phyloP scores from a whole-genome alignment of 1,284 basidiomycete species.

The Austroboletus novae-zelandiae region DNA sequence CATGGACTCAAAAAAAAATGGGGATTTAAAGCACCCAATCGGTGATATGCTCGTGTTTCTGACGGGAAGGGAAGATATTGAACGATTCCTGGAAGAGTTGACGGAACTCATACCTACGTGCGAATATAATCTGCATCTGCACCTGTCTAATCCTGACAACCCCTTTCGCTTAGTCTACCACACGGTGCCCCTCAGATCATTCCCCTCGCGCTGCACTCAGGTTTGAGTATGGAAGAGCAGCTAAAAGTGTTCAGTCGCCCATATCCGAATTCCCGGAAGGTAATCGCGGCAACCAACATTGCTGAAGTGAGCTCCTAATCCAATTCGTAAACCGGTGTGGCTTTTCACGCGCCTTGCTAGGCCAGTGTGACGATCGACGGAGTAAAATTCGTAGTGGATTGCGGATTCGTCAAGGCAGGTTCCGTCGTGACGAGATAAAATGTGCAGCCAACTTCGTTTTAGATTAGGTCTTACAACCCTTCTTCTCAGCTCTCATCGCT shows the following conservation, averaged over 20 bases:
- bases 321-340: neutral
- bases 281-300: conserved; percentile 93
- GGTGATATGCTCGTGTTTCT: conserved; percentile 95
- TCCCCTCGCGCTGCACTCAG: conserved; percentile 85
- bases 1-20: conserved; percentile 1
- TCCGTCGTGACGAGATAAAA: neutral
- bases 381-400: conserved; percentile 93
- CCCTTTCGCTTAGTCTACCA: conserved; percentile 53
- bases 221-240: conserved; percentile 85
- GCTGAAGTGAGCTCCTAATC: conserved; percentile 66
- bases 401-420: conserved; percentile 89
- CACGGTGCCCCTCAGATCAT: conserved; percentile 56
- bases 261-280: conserved; percentile 77
- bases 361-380: conserved; percentile 97
- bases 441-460: neutral
- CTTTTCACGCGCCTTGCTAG: conserved; percentile 34
- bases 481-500: conserved; percentile 81
- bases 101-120: conserved; percentile 77
- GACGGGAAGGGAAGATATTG: conserved; percentile 97
- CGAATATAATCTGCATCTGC: conserved; percentile 18
- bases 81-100: conserved; percentile 79
- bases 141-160: conserved; percentile 4
- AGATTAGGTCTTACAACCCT: conserved; percentile 86
- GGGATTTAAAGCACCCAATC: conserved; percentile 51
- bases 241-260: conserved; percentile 79